Base-by-base conservation (phyloP, 1,284 basidiomycete species). In the Ceratobasidium sp. region DNA sequence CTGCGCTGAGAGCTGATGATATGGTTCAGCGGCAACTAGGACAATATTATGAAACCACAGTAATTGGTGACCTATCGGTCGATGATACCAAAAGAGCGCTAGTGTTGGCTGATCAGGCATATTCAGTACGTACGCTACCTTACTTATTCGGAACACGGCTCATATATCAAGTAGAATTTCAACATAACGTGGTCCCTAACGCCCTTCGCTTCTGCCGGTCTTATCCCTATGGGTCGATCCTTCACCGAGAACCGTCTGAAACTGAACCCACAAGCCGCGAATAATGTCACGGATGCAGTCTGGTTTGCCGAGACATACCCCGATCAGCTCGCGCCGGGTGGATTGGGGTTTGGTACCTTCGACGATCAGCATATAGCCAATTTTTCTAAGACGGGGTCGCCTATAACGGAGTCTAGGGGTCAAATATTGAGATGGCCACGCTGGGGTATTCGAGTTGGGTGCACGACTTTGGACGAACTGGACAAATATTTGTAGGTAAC, bases 121-220 rank as follows among this genome's bases (percentile, higher is more conserved):
- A 75, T 28, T 75, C 71, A 20, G 71, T 75, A 37, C 10, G 60
- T 23, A 31, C 26, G n/a, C 26, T 3, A 1, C 37, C 26, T n/a
- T 26, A 26, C 51, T 33, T 13, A 10, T n/a, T 37, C 49, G 7
- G 69, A 11, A 74, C n/a, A 63, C 53, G 56, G 23, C 31, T n/a
- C 47, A 39, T 23, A 31, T 53, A 3, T 15, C 20, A 13, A 8
- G 28, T 33, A 75, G 71, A 75, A 75, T 61, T 75, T 75, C 60
- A 75, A 75, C 49, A 64, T 75, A 45, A 64, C 71, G 10, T 75
- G 71, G 71, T 75, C 71, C 10, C 17, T 75, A 4, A 64, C 54
- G 3, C 71, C 71, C 7, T 75, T 75, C 26, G 61, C 71, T 37
- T 63, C 71, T 15, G 26, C 61, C 39, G 61, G 71, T 31, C 71